Evolutionary conservation across 1,284 basidiomycete species (phyloP), one percentile per base, ranked within the genome.

Genomic region (Xerocomus minutiporus): DNA sequence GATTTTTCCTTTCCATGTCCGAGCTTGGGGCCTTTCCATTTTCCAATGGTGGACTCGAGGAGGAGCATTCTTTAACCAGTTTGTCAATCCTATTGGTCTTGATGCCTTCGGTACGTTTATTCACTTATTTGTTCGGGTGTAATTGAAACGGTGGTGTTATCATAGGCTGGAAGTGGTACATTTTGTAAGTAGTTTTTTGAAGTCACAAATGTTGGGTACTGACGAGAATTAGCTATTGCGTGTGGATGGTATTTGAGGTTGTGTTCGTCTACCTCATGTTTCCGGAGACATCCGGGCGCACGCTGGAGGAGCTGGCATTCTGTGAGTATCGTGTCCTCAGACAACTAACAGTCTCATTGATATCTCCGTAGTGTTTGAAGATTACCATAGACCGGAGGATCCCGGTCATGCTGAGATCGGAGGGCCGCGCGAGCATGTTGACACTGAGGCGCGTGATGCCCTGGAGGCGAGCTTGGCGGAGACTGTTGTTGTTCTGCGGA

Each of bases 231-330:
- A 56, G 54, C 52, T 76, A 74, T 61, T 77, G 75, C 58, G 66
- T 73, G 17, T 77, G 73, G 61, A 66, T 77, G 1, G 63, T 64
- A 1, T 76, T 78, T 54, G 73, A 79, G 55, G 67, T 78, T 31
- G 50, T 71, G 7, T 75, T 79, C 51, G 70, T 81, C 25, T 80
- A 72, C 61, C 74, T 79, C 64, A 57, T 77, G 15, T 79, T 45
- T 31, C 42, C 55, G 12, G 47, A 50, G 35, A 55, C 53, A 8
- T 47, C 29, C 12, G 50, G 50, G 5, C 49, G 50, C 25, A 51
- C 49, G 2, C 46, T 48, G 4, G 45, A 54, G 31, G 53, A 54
- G 31, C 25, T 54, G 23, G 8, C 49, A 6, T 54, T 54, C 23
- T 34, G 50, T 51, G 25, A 29, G 45, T 49, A 32, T n/a, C 2